phyloP scores from a whole-genome alignment of 2,329 filamentous ascomycete genomes.

The Fusarium veterinarium region DNA sequence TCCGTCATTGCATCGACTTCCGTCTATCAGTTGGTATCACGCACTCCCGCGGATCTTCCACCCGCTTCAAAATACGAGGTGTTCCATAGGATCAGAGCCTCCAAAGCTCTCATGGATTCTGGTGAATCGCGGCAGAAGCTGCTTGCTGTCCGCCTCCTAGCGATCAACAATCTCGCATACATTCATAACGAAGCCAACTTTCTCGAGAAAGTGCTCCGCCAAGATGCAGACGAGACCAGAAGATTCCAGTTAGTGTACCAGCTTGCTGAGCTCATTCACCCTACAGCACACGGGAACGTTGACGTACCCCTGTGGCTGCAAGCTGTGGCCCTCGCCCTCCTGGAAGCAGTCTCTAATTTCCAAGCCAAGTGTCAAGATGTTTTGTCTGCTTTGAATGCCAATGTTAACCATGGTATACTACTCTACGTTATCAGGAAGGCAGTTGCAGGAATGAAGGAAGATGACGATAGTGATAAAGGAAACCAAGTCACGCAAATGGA shows the following conservation, averaged over 20 bases:
- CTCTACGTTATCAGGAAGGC: conserved; percentile 94
- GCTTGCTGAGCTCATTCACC: conserved; percentile 89
- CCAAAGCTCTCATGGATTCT: conserved; percentile 80
- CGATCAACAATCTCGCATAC: conserved; percentile 91
- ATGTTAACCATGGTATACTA: conserved; percentile 94
- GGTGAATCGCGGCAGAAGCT: conserved; percentile 77
- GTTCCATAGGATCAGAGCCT: conserved; percentile 83
- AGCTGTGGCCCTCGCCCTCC: conserved; percentile 80
- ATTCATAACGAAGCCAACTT: conserved; percentile 88
- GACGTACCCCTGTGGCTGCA: conserved; percentile 81
- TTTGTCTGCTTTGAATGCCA: conserved; percentile 89
- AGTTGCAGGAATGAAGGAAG: conserved; percentile 79
- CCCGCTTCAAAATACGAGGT: conserved; percentile 82
- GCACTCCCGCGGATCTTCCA: conserved; percentile 73
- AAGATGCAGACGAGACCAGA: conserved; percentile 90
- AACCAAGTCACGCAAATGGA: conserved; percentile 76
- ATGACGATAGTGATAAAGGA: conserved; percentile 64
- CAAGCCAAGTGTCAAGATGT: conserved; percentile 83
- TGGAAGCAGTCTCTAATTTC: conserved; percentile 88
- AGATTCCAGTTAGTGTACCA: conserved; percentile 92
- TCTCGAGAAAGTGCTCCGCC: conserved; percentile 83
- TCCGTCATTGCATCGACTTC: conserved; percentile 63
- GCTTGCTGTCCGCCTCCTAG: conserved; percentile 83
- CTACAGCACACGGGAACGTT: conserved; percentile 75
- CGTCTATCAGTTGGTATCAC: conserved; percentile 67